Evolutionary conservation across 23 red algal genomes (phyloP), one percentile per base, ranked within the genome.

Genomic region (Chondrus crispus): DNA sequence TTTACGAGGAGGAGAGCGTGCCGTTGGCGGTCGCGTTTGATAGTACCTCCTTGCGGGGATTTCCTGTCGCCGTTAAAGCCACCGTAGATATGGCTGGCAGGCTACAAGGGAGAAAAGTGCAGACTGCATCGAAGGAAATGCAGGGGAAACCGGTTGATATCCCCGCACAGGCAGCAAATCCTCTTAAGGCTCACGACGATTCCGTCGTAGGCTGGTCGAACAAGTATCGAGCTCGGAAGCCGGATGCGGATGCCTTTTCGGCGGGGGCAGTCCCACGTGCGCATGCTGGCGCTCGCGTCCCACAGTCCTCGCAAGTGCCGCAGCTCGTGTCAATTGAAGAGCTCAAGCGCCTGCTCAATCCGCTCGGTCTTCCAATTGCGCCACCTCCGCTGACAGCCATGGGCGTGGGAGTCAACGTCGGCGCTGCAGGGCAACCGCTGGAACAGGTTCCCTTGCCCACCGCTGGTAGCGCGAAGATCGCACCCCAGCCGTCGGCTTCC

Each of bases 11-110:
- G 46, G 51, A 78, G 24, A 79, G 71, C 13, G 82, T 91, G 46
- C 60, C 42, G 35, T 53, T 54, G 5, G 94, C 94, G 20, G 7
- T 92, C 29, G 14, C 36, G 3, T 40, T 96, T 51, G n/a, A 1
- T 16, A 88, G 94, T n/a, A 57, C 44, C 43, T 51, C 9, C 43
- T 26, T 96, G 14, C 80, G 87, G 62, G 94, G 94, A 24, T 52
- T 87, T 18, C 87, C 94, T 5, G 87, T 96, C 28, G 52, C 87
- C 22, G 75, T 96, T 19, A 88, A 91, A 12, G 73, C 90, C 3
- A 68, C 52, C 18, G 90, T 68, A 38, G 82, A 77, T 22, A 93
- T 18, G 90, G 57, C 47, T 22, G 38, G 71, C 43, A 93, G 68
- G 58, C 46, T 24, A n/a, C 30, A 86, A 32, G 69, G 20, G 13